Evolutionary conservation across 2,329 filamentous ascomycete species (phyloP), one percentile per base, ranked within the genome.

Genomic region (Calonectria honghensis): DNA sequence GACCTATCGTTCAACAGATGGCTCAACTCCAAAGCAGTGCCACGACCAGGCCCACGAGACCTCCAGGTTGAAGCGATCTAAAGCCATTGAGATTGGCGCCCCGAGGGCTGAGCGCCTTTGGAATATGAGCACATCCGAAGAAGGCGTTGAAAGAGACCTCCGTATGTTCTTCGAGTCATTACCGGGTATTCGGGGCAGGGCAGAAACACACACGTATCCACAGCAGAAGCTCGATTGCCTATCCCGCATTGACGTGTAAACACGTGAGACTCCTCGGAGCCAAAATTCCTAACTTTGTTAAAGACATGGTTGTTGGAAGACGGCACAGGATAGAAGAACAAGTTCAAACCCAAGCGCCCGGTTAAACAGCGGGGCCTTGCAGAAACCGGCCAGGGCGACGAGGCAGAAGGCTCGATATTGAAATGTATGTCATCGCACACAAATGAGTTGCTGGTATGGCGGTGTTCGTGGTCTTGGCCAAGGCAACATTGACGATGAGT

Each of bases 111-210:
- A 11, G 24, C 14, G 32, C n/a, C 54, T 5, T 61, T 39, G 24
- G 7, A 24, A 57, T 27, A 39, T 7, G 14, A 24, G 7, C 35
- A 11, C 51, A 20, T 20, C 11, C 16, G 18, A 31, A 35, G 51
- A 54, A 18, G 20, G 39, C 57, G 32, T 63, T 63, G 57, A 63
- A 39, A 41, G 57, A 63, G 27, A 18, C 45, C 20, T 24, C 18
- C 6, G 18, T 6, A 9, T 48, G 45, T 48, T 48, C 41, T 45
- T 45, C 16, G 41, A 45, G 41, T 45, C 41, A 45, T 45, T 45
- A 24, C 41, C 41, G 18, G 41, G 41, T 45, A 45, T 45, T 45
- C 41, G 41, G 41, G 41, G 16, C 16, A 9, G 41, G 13, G 24
- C 24, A 24, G 24, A 24, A 24, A 24, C 24, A 7, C 13, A 48